A percentile compares a stretch with the other conserved stretches of the same genome.
Conservation (phyloP, 176 grass and related monocot species). For the Eragrostis curvula region DNA sequence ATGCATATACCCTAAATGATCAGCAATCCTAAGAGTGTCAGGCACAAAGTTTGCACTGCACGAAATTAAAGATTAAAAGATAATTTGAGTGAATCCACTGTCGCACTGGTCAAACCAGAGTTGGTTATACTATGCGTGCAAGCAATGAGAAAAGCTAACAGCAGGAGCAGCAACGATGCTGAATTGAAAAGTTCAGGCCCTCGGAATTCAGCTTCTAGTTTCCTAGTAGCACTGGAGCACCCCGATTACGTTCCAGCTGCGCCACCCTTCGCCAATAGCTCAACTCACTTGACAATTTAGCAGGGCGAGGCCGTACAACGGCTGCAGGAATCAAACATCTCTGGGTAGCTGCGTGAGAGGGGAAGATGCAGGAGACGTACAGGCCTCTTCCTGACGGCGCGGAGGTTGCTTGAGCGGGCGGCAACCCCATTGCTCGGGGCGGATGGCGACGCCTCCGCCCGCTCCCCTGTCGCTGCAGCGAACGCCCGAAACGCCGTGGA, state of each 20-base stretch:
- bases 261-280: background rate
- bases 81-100: constrained; percentile 21
- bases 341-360: constrained; percentile 31
- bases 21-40: constrained; percentile 4
- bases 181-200: constrained; percentile 15
- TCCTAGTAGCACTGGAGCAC: constrained; percentile 20
- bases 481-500: constrained; percentile 56
- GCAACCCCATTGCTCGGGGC: constrained; percentile 39
- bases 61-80: constrained; percentile 19
- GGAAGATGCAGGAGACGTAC: constrained; percentile 69
- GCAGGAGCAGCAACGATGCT: constrained; percentile 6
- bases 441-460: constrained; percentile 27
- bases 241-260: constrained; percentile 16
- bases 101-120: constrained; percentile 35
- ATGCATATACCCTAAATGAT: background rate
- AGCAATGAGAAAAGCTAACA: constrained; percentile 30
- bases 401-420: constrained; percentile 49
- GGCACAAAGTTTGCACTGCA: background rate
- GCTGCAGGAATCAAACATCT: constrained; percentile 50
- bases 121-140: constrained; percentile 32
- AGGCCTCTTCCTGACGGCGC: constrained; percentile 62
- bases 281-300: constrained; percentile 27
- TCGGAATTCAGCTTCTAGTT: constrained; percentile 30
- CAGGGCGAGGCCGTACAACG: constrained; percentile 10
- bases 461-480: constrained; percentile 6